A percentile compares a stretch with the other conserved stretches of the same genome.
phyloP scores from a whole-genome alignment of 768 basidiomycete species.

The Russula dissimulans region DNA sequence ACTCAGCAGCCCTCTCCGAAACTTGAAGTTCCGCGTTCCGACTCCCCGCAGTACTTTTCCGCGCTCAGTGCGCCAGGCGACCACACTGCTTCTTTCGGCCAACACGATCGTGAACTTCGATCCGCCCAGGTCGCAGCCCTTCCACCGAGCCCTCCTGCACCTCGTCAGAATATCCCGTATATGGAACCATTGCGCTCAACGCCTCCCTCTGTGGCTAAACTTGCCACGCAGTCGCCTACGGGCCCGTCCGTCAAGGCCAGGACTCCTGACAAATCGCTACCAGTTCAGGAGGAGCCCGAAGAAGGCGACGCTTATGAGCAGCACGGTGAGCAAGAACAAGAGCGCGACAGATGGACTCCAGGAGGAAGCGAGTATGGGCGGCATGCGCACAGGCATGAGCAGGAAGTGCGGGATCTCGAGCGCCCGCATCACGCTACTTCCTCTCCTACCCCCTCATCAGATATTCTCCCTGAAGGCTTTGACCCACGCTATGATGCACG shows the following conservation, averaged over 20 bases:
- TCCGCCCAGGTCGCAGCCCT: conserved; percentile 9
- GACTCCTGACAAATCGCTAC: conserved; percentile 19
- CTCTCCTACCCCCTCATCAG: conserved; percentile 19
- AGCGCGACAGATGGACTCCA: conserved; percentile 14
- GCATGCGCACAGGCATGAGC: conserved; percentile 13
- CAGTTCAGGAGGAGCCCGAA: conserved; percentile 19
- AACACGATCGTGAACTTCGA: conserved; percentile 16
- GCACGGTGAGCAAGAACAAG: conserved; percentile 2
- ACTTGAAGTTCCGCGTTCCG: conserved; percentile 8
- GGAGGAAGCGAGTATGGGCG: conserved; percentile 11
- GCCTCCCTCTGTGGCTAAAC: conserved; percentile 7
- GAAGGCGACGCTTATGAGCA: conserved; percentile 11
- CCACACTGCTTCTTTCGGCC: conserved; percentile 6
- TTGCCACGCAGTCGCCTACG: conserved; percentile 13
- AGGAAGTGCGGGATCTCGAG: conserved; percentile 7
- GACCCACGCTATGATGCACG: conserved; percentile 16
- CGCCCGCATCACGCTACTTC: conserved; percentile 7
- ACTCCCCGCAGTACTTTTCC: conserved; percentile 16
- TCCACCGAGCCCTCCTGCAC: conserved; percentile 10
- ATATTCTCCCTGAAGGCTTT: conserved; percentile 18
- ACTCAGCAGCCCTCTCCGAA: conserved; percentile 10
- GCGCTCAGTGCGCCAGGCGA: conserved; percentile 12
- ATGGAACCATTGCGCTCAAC: conserved; percentile 13
- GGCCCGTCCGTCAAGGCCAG: conserved; percentile 15
- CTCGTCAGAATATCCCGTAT: conserved; percentile 11